Percentiles rank a stretch among this genome's conserved stretches.
These are phyloP conservation scores for Chaetomium sp. DNA, from an alignment of 2,329 filamentous ascomycete genomes.

Conservation along the genomic window DNA sequence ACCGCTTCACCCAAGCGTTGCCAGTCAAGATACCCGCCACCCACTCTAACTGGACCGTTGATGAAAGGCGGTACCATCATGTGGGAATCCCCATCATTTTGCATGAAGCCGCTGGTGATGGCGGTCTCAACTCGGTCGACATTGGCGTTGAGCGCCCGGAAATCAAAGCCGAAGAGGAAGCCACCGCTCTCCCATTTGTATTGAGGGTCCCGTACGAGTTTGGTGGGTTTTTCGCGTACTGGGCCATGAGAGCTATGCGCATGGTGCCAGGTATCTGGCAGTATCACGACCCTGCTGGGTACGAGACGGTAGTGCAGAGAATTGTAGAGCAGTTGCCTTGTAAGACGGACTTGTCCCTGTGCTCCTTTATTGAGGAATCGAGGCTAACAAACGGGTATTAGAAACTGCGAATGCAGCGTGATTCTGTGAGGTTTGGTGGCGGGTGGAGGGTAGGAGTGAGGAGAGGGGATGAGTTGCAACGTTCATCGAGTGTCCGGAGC, in stretches of 20 bases:
- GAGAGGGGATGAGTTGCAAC: background rate
- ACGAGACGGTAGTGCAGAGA: conserved; percentile 6
- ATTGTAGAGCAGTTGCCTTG: background rate
- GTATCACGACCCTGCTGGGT: conserved; percentile 9
- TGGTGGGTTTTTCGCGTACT: conserved; percentile 15
- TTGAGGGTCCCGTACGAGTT: conserved; percentile 11
- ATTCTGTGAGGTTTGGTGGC: background rate
- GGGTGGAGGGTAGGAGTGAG: background rate
- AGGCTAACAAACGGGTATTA: background rate
- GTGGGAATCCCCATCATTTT: conserved; percentile 17
- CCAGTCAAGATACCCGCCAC: conserved; percentile 10
- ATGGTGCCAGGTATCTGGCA: conserved; percentile 11
- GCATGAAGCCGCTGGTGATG: conserved; percentile 1
- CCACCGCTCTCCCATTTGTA: background rate
- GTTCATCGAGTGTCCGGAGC: background rate
- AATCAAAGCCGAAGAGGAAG: conserved; percentile 16
- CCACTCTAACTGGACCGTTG: background rate
- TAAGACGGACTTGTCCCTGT: background rate
- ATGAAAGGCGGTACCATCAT: conserved; percentile 13
- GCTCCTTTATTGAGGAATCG: background rate
- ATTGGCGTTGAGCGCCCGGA: conserved; percentile 17
- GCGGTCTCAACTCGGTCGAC: background rate
- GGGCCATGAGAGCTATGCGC: conserved; percentile 3
- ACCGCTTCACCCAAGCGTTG: conserved; percentile 22
- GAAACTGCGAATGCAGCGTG: background rate